Percentiles rank a stretch among this genome's conserved stretches.
Evolutionary conservation across 352 stramenopile genomes (phyloP).

Genomic region (Globisporangium sylvaticum): DNA sequence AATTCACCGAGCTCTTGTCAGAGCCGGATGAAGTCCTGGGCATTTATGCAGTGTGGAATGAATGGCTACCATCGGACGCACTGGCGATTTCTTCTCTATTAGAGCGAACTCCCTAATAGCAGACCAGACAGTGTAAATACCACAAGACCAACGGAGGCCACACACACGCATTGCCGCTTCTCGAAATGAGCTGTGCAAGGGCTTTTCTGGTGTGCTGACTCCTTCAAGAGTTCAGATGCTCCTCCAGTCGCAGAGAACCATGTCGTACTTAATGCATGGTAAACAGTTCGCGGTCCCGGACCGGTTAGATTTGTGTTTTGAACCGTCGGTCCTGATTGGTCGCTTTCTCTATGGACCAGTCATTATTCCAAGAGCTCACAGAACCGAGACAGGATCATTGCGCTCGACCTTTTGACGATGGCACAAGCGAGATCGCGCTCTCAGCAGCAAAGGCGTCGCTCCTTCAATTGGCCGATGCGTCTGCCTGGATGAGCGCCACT

Average conservation of each 20-base stretch:
- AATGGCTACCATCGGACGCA: too few species aligned
- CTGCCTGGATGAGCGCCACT: too few species aligned
- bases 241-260: neutral
- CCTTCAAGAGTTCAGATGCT: neutral
- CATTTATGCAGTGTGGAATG: too few species aligned
- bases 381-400: too few species aligned
- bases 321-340: neutral
- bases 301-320: neutral
- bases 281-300: neutral
- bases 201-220: neutral
- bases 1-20: too few species aligned
- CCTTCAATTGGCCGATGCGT: too few species aligned
- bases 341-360: conserved; percentile 3
- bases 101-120: too few species aligned
- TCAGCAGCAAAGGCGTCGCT: neutral
- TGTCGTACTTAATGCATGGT: neutral
- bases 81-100: too few species aligned
- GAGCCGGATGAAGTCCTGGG: too few species aligned
- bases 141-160: neutral
- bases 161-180: neutral
- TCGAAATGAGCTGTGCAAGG: neutral
- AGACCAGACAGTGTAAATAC: too few species aligned
- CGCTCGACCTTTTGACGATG: too few species aligned
- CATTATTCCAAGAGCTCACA: neutral
- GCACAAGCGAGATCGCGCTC: conserved; percentile 3